Evolutionary conservation across 345 rosid genomes (phyloP), one percentile per base, ranked within the genome.

Genomic region (Salix udensis): DNA sequence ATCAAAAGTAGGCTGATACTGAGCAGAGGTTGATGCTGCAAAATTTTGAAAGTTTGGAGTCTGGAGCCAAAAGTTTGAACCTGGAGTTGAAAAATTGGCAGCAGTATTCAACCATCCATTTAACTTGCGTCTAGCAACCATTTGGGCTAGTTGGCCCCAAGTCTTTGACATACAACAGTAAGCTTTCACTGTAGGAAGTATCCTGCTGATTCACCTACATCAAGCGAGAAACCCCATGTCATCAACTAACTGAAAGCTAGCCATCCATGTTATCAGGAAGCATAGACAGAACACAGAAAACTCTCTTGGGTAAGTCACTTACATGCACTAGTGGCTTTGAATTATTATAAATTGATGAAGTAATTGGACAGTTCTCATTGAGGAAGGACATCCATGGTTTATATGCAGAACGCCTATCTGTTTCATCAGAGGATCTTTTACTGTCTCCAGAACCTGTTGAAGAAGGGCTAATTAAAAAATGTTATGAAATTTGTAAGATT

Each of bases 121-220:
- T 77, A 86, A 65, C 69, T 89, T 91, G 71, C 71, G 73, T 44
- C 65, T 34, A 8, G 91, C 87, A 40, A 88, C 66, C 79, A 72
- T 87, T 74, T 70, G 81, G 21, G 83, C 90, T n/a, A 13, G 85
- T 84, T 61, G 89, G 87, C 50, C 91, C 95, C 42, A 91, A 79
- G 79, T 84, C 83, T 78, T 80, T 85, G 65, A 76, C 80, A 73
- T 88, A 89, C 74, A 77, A 18, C 88, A 75, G 80, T 70, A 89
- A 81, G 76, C 87, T 79, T 74, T 88, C 80, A 55, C 52, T 31
- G 71, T 88, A 89, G 46, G 85, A 67, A 34, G 76, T 77, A 24
- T 77, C 80, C 74, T 69, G 79, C 78, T 76, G 83, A 62, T 80
- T 74, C 72, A 82, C 84, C 91, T 90, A 71, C 70, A 72, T 4